phyloP scores from a whole-genome alignment of 2,329 filamentous ascomycete species.

The Trichoderma brevicompactum region DNA sequence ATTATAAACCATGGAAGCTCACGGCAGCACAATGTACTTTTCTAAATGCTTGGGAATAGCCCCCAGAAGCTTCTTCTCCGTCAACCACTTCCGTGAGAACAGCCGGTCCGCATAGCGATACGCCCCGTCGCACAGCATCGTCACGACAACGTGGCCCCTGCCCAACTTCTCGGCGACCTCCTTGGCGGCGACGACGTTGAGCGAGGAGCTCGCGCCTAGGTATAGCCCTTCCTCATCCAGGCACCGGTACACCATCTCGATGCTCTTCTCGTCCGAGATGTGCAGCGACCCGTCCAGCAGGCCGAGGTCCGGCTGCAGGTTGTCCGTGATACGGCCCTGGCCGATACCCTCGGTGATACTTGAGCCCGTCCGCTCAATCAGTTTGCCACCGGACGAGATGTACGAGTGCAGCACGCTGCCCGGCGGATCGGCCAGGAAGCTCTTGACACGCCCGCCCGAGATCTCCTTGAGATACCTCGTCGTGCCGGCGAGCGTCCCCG shows the following conservation, averaged over 20 bases:
- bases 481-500: constrained; percentile 84
- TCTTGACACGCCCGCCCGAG: constrained; percentile 77
- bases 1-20: constrained; percentile 32
- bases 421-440: constrained; percentile 90
- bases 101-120: constrained; percentile 94
- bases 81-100: constrained; percentile 90
- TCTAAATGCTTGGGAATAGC: constrained; percentile 83
- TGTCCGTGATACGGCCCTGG: constrained; percentile 95
- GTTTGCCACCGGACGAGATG: constrained; percentile 79
- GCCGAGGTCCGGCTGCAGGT: constrained; percentile 81
- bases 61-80: constrained; percentile 78
- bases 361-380: constrained; percentile 79
- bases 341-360: constrained; percentile 98
- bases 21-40: constrained; percentile 94
- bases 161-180: constrained; percentile 91
- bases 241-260: constrained; percentile 97
- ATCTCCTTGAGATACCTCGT: constrained; percentile 88
- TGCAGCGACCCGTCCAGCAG: constrained; percentile 82
- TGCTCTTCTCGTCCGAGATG: constrained; percentile 90
- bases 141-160: constrained; percentile 87
- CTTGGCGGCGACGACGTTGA: constrained; percentile 95
- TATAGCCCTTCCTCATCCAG: constrained; percentile 96
- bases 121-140: constrained; percentile 93
- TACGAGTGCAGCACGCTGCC: constrained; percentile 93
- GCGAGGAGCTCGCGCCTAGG: constrained; percentile 86